Base-by-base conservation (phyloP, 352 stramenopile species). In the Phytophthora litchii region DNA sequence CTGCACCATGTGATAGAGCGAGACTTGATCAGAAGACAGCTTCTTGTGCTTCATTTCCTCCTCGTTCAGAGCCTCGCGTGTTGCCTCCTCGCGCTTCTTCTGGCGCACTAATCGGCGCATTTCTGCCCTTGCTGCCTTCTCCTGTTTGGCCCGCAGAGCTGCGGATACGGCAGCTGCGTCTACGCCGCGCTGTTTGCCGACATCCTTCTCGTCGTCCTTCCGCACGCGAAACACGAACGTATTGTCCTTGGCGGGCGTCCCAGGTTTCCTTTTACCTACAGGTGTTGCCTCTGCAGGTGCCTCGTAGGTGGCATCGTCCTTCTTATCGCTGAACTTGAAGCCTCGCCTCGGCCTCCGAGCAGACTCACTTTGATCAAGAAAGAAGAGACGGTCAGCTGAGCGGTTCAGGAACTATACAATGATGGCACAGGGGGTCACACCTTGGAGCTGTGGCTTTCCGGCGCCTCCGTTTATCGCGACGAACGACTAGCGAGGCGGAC, bases 211-310 rank as follows among this genome's bases (percentile, higher is more conserved):
- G 20, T 70, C 60, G 47, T 74, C 66, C 31, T 82, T 86, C 9
- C 69, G 66, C 16, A 78, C 68, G n/a, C 79, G 76, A 19, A 86
- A 91, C 11, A 73, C 68, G 47, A 91, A 90, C 51, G 66, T 73
- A 20, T 75, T 71, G 44, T 62, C 62, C 21, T 66, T 68, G 12
- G 17, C 58, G 11, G 32, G 60, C 17, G 40, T 62, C 3, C 45
- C 38, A 46, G 51, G 27, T 14, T 52, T 70, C 23, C 44, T 47
- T 34, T 56, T 65, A 11, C 51, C 72, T 35, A 74, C 60, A 8
- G 63, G 54, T 6, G 61, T 68, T 47, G 70, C 70, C 20, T 80
- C 66, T 16, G 65, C 58, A 35, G 46, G 62, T 6, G 10, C 25
- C 12, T 65, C 56, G 16, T 50, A 66, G 1, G 29, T 5, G 21